Evolutionary conservation across 352 stramenopile species (phyloP).

Genomic region (Phytophthora palmivora): DNA sequence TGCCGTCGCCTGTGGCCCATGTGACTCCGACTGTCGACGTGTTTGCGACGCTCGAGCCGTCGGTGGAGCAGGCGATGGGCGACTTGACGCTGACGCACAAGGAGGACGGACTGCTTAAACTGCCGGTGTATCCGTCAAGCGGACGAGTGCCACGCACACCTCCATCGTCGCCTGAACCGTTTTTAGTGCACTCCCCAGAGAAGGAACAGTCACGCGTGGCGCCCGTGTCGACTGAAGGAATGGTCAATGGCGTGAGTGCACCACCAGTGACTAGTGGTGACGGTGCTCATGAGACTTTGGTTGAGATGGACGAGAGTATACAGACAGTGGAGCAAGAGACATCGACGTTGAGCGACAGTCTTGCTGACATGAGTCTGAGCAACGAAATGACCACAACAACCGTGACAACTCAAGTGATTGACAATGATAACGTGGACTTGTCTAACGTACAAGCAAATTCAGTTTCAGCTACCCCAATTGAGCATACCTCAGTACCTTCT

Average conservation of each 20-base stretch:
- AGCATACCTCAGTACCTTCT: slow-evolving; percentile 2
- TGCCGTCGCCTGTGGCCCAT: slow-evolving; percentile 49
- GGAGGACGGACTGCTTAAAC: slow-evolving; percentile 27
- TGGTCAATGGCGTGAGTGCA: no score
- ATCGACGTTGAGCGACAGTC: slow-evolving; percentile 8
- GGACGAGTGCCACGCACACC: slow-evolving; percentile 33
- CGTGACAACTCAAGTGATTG: neutral
- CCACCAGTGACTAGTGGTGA: neutral
- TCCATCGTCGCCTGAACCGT: slow-evolving; percentile 25
- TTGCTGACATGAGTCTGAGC: slow-evolving; percentile 33
- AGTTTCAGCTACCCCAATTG: slow-evolving; percentile 13
- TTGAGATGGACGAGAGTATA: slow-evolving; percentile 9
- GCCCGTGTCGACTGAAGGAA: slow-evolving; percentile 15
- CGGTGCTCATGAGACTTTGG: neutral
- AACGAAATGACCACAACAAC: neutral
- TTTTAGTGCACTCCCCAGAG: slow-evolving; percentile 34
- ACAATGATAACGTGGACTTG: slow-evolving; percentile 16
- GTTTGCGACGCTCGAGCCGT: slow-evolving; percentile 11
- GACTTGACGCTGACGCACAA: slow-evolving; percentile 19
- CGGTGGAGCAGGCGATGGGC: slow-evolving; percentile 22
- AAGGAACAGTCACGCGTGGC: slow-evolving; percentile 29
- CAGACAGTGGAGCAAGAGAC: slow-evolving; percentile 19
- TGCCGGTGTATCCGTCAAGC: slow-evolving; percentile 30
- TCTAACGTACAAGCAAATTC: slow-evolving; percentile 8
- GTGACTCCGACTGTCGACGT: slow-evolving; percentile 21